Conservation (phyloP, 257 asterid species). For the Pogostemon cablin region DNA sequence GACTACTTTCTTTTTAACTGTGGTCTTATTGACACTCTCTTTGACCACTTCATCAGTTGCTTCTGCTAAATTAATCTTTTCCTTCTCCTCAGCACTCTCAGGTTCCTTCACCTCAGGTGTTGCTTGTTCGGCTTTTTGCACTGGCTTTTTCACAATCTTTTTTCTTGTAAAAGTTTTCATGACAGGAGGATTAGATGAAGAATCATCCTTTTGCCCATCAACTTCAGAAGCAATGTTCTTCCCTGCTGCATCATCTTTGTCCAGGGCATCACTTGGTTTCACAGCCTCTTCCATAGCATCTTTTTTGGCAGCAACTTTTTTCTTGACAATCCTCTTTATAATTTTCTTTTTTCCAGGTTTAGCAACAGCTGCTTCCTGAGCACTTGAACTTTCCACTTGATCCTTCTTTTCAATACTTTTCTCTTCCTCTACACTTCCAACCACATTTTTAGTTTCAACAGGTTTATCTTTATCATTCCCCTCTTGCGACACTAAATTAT, state of each 20-base stretch:
- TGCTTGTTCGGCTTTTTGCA: slow-evolving; percentile 42
- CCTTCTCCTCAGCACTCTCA: slow-evolving; percentile 45
- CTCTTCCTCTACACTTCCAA: slow-evolving; percentile 43
- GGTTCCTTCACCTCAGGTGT: slow-evolving; percentile 45
- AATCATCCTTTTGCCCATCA: slow-evolving; percentile 51
- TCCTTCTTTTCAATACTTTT: slow-evolving; percentile 39
- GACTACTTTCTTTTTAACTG: slow-evolving; percentile 70
- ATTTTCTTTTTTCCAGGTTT: slow-evolving; percentile 80
- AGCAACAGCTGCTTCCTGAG: slow-evolving; percentile 45
- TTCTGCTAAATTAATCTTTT: slow-evolving; percentile 44
- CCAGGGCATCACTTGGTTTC: slow-evolving; percentile 39
- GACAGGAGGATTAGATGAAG: slow-evolving; percentile 46
- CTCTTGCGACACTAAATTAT: slow-evolving; percentile 38
- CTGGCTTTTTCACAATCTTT: slow-evolving; percentile 56
- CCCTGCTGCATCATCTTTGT: slow-evolving; percentile 46
- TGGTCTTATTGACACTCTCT: slow-evolving; percentile 54
- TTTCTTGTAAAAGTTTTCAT: slow-evolving; percentile 68
- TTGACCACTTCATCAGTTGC: slow-evolving; percentile 38
- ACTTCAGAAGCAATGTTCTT: slow-evolving; percentile 45
- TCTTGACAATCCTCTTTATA: slow-evolving; percentile 67
- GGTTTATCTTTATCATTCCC: slow-evolving; percentile 46
- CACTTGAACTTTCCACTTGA: slow-evolving; percentile 42
- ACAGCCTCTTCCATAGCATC: slow-evolving; percentile 38
- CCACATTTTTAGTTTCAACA: slow-evolving; percentile 44
- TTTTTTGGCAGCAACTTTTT: slow-evolving; percentile 48